Evolutionary conservation across 768 basidiomycete species (phyloP), one percentile per base, ranked within the genome.

Genomic region (Suillus bovinus): DNA sequence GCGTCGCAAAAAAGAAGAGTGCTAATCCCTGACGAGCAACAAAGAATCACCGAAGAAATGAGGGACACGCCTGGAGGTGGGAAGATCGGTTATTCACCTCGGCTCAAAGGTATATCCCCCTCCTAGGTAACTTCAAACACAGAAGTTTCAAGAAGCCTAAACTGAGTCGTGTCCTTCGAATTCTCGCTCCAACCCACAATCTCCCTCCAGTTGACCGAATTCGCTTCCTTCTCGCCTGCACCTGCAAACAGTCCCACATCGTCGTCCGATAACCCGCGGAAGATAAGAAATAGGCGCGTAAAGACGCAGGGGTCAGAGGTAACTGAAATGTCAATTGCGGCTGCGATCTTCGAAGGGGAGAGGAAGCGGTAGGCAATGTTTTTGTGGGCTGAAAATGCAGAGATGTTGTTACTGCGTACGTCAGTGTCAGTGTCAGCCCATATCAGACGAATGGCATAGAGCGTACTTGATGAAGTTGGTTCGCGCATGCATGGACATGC

Each of bases 341-440:
- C 86, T 7, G 91, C 90, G 49, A 94, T 90, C 68, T 85, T 89
- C 63, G 81, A 79, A 7, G 91, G 93, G 10, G 87, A 84, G 64
- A 94, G 82, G 74, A 94, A 93, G n/a, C 93, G 87, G 71, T 94
- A 94, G 22, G 92, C 93, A 64, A 94, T 91, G 74, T 94, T 93
- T 71, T 88, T 90, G 77, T 94, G 91, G 17, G 80, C 79, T 11
- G 87, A 78, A 73, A 93, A 93, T 14, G 86, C 77, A 31, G 87
- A 79, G 65, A 94, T 80, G 74, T 94, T 91, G 74, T 90, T 87
- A 72, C 91, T 94, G 66, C 20, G 11, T 20, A 8, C 24, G 36
- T 55, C 34, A 34, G 56, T 49, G 38, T 14, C 14, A 39, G 42
- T 31, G 42, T 61, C 58, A 58, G 38, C 10, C 66, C 24, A 52